Percentiles rank a stretch among this genome's conserved stretches.
Conservation (phyloP, 2,329 filamentous ascomycete species). For the Colletotrichum destructivum region DNA sequence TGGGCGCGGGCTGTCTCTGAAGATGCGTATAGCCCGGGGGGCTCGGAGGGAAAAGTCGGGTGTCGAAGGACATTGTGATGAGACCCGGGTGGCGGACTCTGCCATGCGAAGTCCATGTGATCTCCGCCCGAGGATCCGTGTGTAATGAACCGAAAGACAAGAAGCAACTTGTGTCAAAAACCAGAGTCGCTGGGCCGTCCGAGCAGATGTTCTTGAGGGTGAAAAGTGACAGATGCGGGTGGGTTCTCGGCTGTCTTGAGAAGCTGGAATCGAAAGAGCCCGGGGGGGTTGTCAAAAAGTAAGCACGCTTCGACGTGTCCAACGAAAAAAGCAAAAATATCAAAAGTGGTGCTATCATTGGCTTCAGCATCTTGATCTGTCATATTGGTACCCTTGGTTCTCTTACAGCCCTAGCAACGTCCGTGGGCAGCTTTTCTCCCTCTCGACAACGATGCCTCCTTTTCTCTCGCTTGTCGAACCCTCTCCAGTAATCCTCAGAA, state of each 20-base stretch:
- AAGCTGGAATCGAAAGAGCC: too few species aligned
- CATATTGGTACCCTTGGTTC: background rate
- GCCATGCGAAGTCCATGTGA: background rate
- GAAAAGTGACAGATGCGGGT: slow-evolving; percentile 11
- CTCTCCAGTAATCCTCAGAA: too few species aligned
- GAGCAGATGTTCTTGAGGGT: background rate
- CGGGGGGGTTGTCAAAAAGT: background rate
- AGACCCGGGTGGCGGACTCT: background rate
- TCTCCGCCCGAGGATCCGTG: background rate
- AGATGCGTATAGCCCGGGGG: background rate
- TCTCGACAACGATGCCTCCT: background rate
- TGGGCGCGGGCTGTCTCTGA: background rate
- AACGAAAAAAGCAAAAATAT: slow-evolving; percentile 5
- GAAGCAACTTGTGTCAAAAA: slow-evolving; percentile 25
- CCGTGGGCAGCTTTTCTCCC: background rate
- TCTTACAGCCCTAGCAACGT: slow-evolving; percentile 9
- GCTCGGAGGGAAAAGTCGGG: too few species aligned
- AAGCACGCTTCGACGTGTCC: slow-evolving; percentile 1
- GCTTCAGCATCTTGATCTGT: background rate
- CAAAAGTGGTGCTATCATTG: background rate
- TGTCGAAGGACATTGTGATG: background rate
- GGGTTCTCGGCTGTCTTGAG: background rate
- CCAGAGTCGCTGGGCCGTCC: background rate
- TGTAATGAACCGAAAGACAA: background rate
- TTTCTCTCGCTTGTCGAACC: background rate